Conservation (phyloP, 2,329 filamentous ascomycete species). For the Aspergillus sp. region DNA sequence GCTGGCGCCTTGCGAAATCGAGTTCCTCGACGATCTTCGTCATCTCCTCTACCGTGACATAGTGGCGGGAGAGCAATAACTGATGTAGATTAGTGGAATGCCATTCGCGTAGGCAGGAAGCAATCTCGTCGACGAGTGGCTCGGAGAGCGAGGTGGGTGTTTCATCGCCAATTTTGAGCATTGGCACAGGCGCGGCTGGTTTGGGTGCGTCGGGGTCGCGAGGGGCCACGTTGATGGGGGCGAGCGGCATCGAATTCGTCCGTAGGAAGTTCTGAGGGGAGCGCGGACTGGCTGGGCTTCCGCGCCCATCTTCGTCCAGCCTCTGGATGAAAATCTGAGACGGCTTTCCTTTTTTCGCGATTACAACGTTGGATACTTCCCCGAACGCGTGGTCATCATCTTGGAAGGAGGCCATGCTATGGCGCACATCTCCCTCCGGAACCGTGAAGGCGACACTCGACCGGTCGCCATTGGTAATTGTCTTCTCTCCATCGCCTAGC, state of each 20-base stretch:
- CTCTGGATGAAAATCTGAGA: slow-evolving; percentile 43
- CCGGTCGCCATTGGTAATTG: slow-evolving; percentile 36
- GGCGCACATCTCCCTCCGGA: slow-evolving; percentile 30
- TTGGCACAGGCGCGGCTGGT: slow-evolving; percentile 88
- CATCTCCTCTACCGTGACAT: slow-evolving; percentile 77
- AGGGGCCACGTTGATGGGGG: slow-evolving; percentile 33
- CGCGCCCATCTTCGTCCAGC: slow-evolving; percentile 35
- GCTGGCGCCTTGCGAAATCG: slow-evolving; percentile 81
- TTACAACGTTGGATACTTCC: slow-evolving; percentile 36
- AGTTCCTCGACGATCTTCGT: slow-evolving; percentile 78
- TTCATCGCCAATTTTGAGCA: slow-evolving; percentile 97
- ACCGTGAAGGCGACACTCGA: slow-evolving; percentile 39
- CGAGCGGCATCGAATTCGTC: slow-evolving; percentile 36
- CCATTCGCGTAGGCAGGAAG: slow-evolving; percentile 95
- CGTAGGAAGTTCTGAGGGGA: slow-evolving; percentile 30
- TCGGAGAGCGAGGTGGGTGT: slow-evolving; percentile 86
- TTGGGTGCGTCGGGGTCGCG: slow-evolving; percentile 67
- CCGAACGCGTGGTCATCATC: slow-evolving; percentile 26
- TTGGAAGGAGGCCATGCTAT: slow-evolving; percentile 31
- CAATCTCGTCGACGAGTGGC: slow-evolving; percentile 94
- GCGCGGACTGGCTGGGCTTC: slow-evolving; percentile 33
- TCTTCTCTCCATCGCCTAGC: slow-evolving; percentile 66
- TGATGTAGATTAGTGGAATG: slow-evolving; percentile 96
- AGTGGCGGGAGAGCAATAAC: slow-evolving; percentile 79
- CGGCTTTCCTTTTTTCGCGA: slow-evolving; percentile 43